phyloP scores from a whole-genome alignment of 2,329 filamentous ascomycete genomes.

The Colletotrichum sp. region DNA sequence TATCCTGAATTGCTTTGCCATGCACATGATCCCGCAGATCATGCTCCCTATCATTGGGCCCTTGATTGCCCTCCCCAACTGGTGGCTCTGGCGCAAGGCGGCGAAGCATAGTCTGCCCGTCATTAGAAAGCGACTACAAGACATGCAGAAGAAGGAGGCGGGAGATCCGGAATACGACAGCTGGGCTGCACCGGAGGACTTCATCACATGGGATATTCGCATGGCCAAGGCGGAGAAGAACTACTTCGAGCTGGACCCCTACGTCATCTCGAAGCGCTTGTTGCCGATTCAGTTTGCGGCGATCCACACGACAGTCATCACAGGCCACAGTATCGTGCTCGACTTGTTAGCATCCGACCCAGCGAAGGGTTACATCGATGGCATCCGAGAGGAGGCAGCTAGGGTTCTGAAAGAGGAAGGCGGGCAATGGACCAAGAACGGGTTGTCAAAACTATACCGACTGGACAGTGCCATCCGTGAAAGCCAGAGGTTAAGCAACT shows the following conservation, averaged over 20 bases:
- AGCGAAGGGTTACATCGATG: constrained; percentile 35
- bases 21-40: constrained; percentile 50
- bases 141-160: constrained; percentile 45
- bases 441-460: constrained; percentile 45
- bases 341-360: constrained; percentile 49
- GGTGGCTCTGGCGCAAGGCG: constrained; percentile 49
- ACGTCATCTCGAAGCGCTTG: constrained; percentile 53
- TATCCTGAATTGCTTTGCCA: constrained; percentile 46
- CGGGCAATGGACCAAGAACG: constrained; percentile 50
- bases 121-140: constrained; percentile 52
- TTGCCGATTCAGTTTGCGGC: constrained; percentile 63
- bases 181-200: constrained; percentile 57
- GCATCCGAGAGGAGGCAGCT: constrained; percentile 47
- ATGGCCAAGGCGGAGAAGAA: constrained; percentile 51
- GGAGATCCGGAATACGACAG: constrained; percentile 43
- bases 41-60: constrained; percentile 55
- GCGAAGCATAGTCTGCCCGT: constrained; percentile 47
- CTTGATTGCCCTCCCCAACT: constrained; percentile 48
- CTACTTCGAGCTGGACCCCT: constrained; percentile 47
- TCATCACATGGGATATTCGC: constrained; percentile 61
- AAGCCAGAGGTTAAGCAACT: constrained; percentile 53
- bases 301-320: constrained; percentile 62
- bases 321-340: constrained; percentile 50
- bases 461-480: constrained; percentile 59
- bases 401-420: constrained; percentile 36